Percentiles rank a stretch among this genome's conserved stretches.
Evolutionary conservation across 345 rosid species (phyloP).

Genomic region (Salix dunnii): DNA sequence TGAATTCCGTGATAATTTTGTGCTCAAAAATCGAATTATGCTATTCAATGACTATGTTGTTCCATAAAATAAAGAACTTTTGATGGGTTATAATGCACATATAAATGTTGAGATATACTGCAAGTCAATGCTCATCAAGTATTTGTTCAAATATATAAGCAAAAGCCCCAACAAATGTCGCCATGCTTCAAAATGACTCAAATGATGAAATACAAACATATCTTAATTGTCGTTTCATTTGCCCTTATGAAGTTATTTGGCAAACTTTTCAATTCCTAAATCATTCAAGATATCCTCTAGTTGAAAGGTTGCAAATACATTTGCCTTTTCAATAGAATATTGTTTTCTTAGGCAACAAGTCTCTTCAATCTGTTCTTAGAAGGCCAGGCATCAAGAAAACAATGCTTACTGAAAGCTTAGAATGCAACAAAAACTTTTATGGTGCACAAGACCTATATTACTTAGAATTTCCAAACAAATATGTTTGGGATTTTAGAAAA

Average conservation of each 20-base stretch:
- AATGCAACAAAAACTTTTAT: neutral
- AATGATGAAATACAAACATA: neutral
- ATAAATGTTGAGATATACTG: neutral
- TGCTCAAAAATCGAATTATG: neutral
- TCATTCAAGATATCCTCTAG: neutral
- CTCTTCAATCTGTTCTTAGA: neutral
- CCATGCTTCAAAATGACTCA: accelerated
- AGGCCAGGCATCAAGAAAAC: neutral
- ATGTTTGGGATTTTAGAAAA: neutral
- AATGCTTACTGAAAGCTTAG: neutral
- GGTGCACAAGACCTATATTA: neutral
- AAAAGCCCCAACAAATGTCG: neutral
- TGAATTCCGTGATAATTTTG: neutral
- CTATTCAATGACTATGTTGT: neutral
- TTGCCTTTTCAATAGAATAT: neutral
- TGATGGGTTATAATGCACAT: neutral
- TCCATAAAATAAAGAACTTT: neutral
- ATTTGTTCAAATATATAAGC: neutral
- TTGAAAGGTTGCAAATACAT: neutral
- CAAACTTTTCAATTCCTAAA: neutral
- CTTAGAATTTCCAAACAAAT: neutral
- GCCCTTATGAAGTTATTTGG: neutral
- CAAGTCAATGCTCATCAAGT: neutral
- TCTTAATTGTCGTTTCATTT: neutral
- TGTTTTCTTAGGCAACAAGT: neutral